Percentiles rank a stretch among this genome's conserved stretches.
Conservation (phyloP, 2,329 filamentous ascomycete species). For the Aspergillus spinulosporus region DNA sequence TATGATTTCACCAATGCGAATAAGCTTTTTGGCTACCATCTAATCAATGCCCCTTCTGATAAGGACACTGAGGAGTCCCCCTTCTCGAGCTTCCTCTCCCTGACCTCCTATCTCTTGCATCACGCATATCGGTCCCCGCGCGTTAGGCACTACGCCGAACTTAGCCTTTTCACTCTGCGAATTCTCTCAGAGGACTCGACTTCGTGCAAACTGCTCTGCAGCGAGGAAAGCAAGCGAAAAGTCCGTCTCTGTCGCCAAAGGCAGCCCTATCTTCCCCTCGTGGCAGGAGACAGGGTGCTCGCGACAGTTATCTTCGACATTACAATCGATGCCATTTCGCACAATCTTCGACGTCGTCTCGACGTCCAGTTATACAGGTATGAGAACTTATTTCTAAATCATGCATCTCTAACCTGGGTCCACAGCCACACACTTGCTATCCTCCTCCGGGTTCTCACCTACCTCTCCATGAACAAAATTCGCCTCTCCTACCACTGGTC, state of each 20-base stretch:
- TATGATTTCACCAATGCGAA: conserved; percentile 96
- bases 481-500: conserved; percentile 91
- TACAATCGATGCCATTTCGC: conserved; percentile 86
- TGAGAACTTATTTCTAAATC: conserved; percentile 6
- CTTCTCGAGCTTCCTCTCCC: conserved; percentile 78
- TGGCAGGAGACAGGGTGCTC: conserved; percentile 70
- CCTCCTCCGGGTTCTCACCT: conserved; percentile 77
- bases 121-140: conserved; percentile 84
- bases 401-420: conserved; percentile 4
- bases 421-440: conserved; percentile 71
- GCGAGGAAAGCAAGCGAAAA: conserved; percentile 68
- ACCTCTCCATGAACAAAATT: conserved; percentile 77
- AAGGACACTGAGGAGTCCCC: conserved; percentile 68
- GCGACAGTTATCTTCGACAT: conserved; percentile 78
- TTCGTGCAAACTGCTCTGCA: conserved; percentile 80
- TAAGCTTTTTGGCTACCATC: conserved; percentile 86
- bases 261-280: conserved; percentile 77
- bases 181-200: conserved; percentile 82
- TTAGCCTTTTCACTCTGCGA: conserved; percentile 81
- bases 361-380: conserved; percentile 80
- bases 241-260: conserved; percentile 88
- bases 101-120: conserved; percentile 89
- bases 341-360: conserved; percentile 83
- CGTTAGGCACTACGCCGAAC: conserved; percentile 77
- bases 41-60: conserved; percentile 66